Evolutionary conservation across 2,329 filamentous ascomycete species (phyloP), one percentile per base, ranked within the genome.

Genomic region (Thielaviopsis euricoi): DNA sequence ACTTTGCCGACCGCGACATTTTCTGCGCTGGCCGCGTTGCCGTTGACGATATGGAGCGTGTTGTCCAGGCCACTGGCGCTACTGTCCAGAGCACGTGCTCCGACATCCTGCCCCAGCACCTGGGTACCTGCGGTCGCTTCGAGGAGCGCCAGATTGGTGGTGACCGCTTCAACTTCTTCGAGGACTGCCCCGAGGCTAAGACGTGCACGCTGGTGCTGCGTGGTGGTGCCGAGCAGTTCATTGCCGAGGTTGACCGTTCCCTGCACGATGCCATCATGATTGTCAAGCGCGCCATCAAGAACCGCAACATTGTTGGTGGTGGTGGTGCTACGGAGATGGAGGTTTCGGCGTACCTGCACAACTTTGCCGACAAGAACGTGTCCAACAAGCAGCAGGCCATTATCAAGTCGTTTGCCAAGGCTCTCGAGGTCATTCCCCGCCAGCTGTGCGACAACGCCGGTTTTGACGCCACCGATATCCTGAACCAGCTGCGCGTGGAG

Each of bases 191-290:
- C 29, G 85, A 84, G 67, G 91, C 93, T 63, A 95, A 95, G 80
- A 97, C 93, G 1, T 98, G 93, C 78, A 98, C 93, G 10, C 77
- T 98, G 21, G 83, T 98, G 48, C 84, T 98, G 62, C 87, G 93
- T 68, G 93, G 93, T 67, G 93, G 93, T 63, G 93, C 93, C 40
- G 93, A 98, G 76, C 93, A 98, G 71, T 98, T 98, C 74, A 98
- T 98, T 66, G 93, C 93, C 60, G 93, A 98, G 72, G 93, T 96
- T 1, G 93, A 98, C 77, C 87, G 93, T 63, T 95, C 89, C 68
- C 80, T 98, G 64, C 93, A 98, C 77, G 93, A 98, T 67, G 93
- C 93, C 65, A 97, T 98, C 73, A 98, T 98, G 93, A 95, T 98
- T 67, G 93, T 98, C 68, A 97, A 97, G 82, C 89, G 94, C 62